phyloP scores from a whole-genome alignment of 1,284 basidiomycete species.

The Taiwanofungus camphoratus region DNA sequence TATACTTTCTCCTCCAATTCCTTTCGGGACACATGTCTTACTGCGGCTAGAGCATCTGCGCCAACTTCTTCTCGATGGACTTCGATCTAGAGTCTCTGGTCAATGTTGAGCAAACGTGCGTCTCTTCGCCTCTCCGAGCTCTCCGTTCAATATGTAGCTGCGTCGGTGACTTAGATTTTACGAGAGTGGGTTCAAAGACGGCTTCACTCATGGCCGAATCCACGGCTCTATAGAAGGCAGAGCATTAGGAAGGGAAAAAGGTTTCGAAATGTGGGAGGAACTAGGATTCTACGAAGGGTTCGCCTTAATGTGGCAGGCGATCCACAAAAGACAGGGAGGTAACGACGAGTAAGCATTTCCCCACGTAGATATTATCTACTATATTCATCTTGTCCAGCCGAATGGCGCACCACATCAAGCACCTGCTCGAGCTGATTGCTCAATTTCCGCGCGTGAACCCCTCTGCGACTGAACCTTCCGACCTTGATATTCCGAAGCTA shows the following conservation, averaged over 20 bases:
- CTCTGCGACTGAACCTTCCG: slow-evolving; percentile 36
- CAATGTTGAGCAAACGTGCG: slow-evolving; percentile 66
- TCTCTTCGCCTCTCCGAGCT: slow-evolving; percentile 7
- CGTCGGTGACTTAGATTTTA: slow-evolving; percentile 59
- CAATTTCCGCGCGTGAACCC: slow-evolving; percentile 79
- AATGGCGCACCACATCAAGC: slow-evolving; percentile 56
- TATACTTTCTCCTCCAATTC: too few species aligned
- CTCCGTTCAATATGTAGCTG: slow-evolving; percentile 17
- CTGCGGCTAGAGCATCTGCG: neutral
- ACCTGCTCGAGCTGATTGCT: slow-evolving; percentile 66
- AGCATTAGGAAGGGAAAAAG: slow-evolving; percentile 86
- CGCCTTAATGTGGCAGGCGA: slow-evolving; percentile 62
- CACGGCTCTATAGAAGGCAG: slow-evolving; percentile 92
- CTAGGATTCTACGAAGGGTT: slow-evolving; percentile 90
- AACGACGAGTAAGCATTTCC: slow-evolving; percentile 38
- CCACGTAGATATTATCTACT: neutral
- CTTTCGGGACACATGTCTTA: too few species aligned
- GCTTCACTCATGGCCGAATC: slow-evolving; percentile 78
- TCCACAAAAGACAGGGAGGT: slow-evolving; percentile 35
- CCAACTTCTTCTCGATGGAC: slow-evolving; percentile 24
- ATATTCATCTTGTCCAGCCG: slow-evolving; percentile 42
- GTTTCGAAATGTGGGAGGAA: slow-evolving; percentile 96
- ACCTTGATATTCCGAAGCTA: slow-evolving; percentile 70
- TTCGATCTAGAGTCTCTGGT: slow-evolving; percentile 62
- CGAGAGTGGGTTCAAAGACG: slow-evolving; percentile 70